Conservation (phyloP, 768 basidiomycete species). For the Boletus subparvulus region DNA sequence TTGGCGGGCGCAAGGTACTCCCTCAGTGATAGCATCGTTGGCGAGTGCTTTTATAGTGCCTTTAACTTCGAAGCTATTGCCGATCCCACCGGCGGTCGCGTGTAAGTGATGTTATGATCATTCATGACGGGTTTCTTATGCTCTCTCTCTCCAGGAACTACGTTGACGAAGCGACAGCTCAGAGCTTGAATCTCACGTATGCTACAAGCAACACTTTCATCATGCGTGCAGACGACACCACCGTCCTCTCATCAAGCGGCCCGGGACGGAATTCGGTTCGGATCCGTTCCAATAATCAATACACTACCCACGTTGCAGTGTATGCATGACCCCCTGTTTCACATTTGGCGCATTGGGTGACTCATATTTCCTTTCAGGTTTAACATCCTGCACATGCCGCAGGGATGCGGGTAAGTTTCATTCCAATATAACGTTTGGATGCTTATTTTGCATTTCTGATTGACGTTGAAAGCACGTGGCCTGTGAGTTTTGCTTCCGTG, state of each 20-base stretch:
- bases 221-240: slow-evolving; percentile 39
- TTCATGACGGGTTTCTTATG: background rate
- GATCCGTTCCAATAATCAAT: slow-evolving; percentile 31
- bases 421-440: background rate
- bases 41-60: slow-evolving; percentile 29
- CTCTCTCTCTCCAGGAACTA: slow-evolving; percentile 30
- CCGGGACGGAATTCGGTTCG: slow-evolving; percentile 40
- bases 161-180: slow-evolving; percentile 30
- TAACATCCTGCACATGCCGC: slow-evolving; percentile 37
- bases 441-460: background rate
- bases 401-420: slow-evolving; percentile 34
- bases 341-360: background rate
- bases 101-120: slow-evolving; percentile 23
- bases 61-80: slow-evolving; percentile 36
- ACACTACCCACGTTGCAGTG: slow-evolving; percentile 36
- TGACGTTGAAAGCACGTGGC: slow-evolving; percentile 34
- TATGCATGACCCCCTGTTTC: slow-evolving; percentile 12
- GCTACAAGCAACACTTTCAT: slow-evolving; percentile 29
- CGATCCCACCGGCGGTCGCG: slow-evolving; percentile 40
- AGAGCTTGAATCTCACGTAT: slow-evolving; percentile 29
- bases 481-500: slow-evolving; percentile 20
- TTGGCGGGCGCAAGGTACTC: slow-evolving; percentile 27
- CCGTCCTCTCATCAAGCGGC: slow-evolving; percentile 25
- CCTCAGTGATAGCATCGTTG: slow-evolving; percentile 29
- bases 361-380: slow-evolving; percentile 20